Evolutionary conservation across 1,139 yeast genomes (phyloP).

Genomic region (Lodderomyces theae): DNA sequence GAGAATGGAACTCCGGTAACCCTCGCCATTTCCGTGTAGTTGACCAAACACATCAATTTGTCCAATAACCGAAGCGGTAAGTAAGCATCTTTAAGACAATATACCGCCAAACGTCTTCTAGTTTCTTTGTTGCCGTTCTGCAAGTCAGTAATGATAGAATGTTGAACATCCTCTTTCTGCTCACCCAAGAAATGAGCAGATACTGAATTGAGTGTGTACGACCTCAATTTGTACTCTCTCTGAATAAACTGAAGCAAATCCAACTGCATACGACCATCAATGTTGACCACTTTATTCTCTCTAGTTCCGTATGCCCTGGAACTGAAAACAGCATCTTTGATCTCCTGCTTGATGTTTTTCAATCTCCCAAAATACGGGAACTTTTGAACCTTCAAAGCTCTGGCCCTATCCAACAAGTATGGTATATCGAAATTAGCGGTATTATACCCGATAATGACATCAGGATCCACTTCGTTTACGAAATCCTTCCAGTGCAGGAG

Average conservation of each 20-base stretch:
- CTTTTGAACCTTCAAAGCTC: constrained; percentile 58
- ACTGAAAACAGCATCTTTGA: constrained; percentile 78
- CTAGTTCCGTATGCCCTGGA: constrained; percentile 97
- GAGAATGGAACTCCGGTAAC: constrained; percentile 99
- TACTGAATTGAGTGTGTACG: constrained; percentile 92
- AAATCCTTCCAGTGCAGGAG: constrained; percentile 82
- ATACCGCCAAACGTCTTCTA: constrained; percentile 91
- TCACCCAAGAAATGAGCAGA: constrained; percentile 92
- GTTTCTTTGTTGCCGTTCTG: constrained; percentile 93
- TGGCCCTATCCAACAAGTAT: constrained; percentile 83
- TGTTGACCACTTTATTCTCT: constrained; percentile 86
- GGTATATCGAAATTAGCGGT: constrained; percentile 95
- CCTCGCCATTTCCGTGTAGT: constrained; percentile 98
- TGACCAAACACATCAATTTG: constrained; percentile 92
- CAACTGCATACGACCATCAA: constrained; percentile 93
- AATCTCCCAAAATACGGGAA: constrained; percentile 91
- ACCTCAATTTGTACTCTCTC: constrained; percentile 90
- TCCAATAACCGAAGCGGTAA: constrained; percentile 84
- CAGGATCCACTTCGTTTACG: constrained; percentile 83
- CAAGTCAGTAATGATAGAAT: constrained; percentile 89
- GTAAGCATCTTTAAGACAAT: constrained; percentile 95
- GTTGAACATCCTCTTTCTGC: constrained; percentile 98
- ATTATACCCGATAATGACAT: constrained; percentile 94
- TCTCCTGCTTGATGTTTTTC: constrained; percentile 63
- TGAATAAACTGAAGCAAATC: constrained; percentile 91